Evolutionary conservation across 495 filamentous ascomycete genomes (phyloP).

Genomic region (Lepraria neglecta): DNA sequence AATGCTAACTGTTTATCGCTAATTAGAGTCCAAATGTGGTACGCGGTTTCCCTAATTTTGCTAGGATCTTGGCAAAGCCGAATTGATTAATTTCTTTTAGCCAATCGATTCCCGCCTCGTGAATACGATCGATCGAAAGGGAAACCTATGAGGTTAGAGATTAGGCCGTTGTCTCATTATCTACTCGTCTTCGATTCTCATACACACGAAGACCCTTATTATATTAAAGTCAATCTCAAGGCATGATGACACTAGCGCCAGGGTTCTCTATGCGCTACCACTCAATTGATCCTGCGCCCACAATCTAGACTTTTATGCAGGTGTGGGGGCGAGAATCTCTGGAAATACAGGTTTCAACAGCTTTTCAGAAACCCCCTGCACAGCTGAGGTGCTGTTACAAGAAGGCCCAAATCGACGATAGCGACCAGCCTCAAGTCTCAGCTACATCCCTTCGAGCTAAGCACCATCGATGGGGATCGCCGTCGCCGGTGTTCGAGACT

Average conservation of each 20-base stretch:
- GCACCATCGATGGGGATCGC: not conserved
- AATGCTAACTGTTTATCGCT: not conserved
- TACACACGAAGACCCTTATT: not conserved
- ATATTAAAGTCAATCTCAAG: not conserved
- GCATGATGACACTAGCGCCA: not conserved
- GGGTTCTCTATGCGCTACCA: not conserved
- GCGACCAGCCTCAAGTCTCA: not conserved
- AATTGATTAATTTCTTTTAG: not conserved
- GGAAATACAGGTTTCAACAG: not conserved
- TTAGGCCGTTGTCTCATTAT: too few species aligned
- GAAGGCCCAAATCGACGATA: not conserved
- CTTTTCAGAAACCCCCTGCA: not conserved
- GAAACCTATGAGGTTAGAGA: too few species aligned
- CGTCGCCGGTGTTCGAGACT: slow-evolving; percentile 3
- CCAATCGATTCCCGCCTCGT: not conserved
- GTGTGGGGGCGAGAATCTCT: not conserved
- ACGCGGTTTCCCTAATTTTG: not conserved
- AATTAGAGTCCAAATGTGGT: not conserved
- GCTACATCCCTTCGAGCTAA: not conserved
- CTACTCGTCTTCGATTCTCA: too few species aligned
- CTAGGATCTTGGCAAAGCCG: not conserved
- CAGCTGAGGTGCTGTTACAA: not conserved
- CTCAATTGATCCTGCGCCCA: slow-evolving; percentile 2
- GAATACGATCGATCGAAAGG: too few species aligned
- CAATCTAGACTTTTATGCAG: slow-evolving; percentile 6